Evolutionary conservation across 441 rosid genomes (phyloP).

Genomic region (Aleurites moluccanus): DNA sequence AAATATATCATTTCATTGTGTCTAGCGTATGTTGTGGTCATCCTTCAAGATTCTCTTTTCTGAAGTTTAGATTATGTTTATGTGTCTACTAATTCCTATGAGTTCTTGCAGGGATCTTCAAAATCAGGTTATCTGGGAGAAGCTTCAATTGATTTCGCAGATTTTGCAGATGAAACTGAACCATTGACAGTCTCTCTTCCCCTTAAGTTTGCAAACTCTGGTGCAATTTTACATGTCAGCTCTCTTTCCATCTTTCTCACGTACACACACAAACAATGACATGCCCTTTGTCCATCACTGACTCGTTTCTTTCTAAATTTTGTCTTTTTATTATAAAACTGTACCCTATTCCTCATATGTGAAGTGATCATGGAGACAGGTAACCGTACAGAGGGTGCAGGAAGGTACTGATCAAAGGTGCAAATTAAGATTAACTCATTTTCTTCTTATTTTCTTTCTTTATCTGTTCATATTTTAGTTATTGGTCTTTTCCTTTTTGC

Average conservation of each 20-base stretch:
- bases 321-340: conserved; percentile 10
- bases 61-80: conserved; percentile 6
- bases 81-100: conserved; percentile 13
- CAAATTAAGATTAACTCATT: neutral
- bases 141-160: conserved; percentile 74
- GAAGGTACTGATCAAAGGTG: conserved; percentile 66
- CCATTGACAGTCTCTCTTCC: conserved; percentile 67
- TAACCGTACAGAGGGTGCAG: conserved; percentile 69
- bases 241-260: conserved; percentile 26
- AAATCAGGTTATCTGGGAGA: conserved; percentile 71
- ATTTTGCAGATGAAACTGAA: conserved; percentile 59
- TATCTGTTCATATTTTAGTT: conserved; percentile 26
- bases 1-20: conserved; percentile 64
- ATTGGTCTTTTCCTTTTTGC: neutral
- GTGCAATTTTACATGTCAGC: conserved; percentile 74
- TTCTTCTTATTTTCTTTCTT: conserved; percentile 5
- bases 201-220: conserved; percentile 60
- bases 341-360: conserved; percentile 13
- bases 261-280: neutral
- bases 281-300: neutral
- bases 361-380: conserved; percentile 50
- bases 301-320: conserved; percentile 6
- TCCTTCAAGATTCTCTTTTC: conserved; percentile 5
- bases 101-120: conserved; percentile 53
- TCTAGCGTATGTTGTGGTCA: conserved; percentile 43